A percentile compares a stretch with the other conserved stretches of the same genome.
These are phyloP conservation scores for Cadophora luteo-olivacea DNA, from an alignment of 2,329 filamentous ascomycete genomes.

Conservation along the genomic window DNA sequence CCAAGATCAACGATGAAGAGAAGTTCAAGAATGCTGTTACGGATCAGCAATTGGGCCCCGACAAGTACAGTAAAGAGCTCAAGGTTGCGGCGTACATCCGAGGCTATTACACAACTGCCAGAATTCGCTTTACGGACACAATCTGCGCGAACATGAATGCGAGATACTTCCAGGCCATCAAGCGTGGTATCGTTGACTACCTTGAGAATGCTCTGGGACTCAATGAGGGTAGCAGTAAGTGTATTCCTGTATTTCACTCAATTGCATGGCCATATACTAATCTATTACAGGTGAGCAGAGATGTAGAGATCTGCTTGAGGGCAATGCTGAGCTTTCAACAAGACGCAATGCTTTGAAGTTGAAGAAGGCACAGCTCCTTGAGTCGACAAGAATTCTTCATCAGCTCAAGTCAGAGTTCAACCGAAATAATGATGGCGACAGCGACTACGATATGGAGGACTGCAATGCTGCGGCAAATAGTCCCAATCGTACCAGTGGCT, in stretches of 20 bases:
- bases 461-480: neutral
- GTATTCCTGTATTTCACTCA: neutral
- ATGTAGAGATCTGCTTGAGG: neutral
- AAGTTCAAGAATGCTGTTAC: constrained; percentile 8
- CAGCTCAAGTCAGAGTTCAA: neutral
- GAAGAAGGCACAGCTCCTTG: constrained; percentile 6
- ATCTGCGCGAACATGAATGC: constrained; percentile 31
- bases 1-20: constrained; percentile 9
- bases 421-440: neutral
- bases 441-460: neutral
- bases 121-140: constrained; percentile 66
- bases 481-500: too few species aligned
- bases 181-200: constrained; percentile 5
- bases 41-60: constrained; percentile 52
- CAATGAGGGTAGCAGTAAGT: constrained; percentile 12
- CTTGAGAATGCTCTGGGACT: constrained; percentile 21
- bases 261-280: neutral
- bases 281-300: neutral
- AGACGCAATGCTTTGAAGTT: neutral
- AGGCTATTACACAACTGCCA: constrained; percentile 73
- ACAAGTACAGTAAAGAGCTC: constrained; percentile 66
- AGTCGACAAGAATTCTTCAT: neutral
- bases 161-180: constrained; percentile 16
- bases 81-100: constrained; percentile 67
- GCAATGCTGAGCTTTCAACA: neutral